Evolutionary conservation across 2,329 filamentous ascomycete species (phyloP).

Genomic region (Phaeosphaeriaceae sp.): DNA sequence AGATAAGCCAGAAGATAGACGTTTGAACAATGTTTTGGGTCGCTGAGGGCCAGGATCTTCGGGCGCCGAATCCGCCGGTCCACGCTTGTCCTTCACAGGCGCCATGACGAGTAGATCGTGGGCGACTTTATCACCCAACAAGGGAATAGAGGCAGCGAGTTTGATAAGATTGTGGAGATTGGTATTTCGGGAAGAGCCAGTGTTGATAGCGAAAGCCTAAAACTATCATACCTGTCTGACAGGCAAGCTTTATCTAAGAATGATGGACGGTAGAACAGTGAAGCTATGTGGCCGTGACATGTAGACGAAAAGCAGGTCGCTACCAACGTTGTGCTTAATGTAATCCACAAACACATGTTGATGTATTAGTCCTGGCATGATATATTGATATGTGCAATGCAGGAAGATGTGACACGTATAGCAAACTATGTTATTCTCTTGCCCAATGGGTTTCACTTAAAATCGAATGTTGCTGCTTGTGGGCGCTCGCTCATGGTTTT

Average conservation of each 20-base stretch:
- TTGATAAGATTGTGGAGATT: not conserved
- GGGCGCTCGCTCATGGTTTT: not conserved
- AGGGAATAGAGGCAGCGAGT: not conserved
- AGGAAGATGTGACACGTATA: not conserved
- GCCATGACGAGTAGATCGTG: not conserved
- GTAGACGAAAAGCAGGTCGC: constrained; percentile 1
- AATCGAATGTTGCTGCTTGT: not conserved
- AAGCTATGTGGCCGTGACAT: constrained; percentile 16
- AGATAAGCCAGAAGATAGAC: constrained; percentile 20
- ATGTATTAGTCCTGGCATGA: not conserved
- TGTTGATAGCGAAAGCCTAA: not conserved
- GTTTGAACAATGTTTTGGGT: constrained; percentile 20
- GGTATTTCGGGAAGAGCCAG: not conserved
- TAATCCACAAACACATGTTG: constrained; percentile 3
- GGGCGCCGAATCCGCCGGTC: not conserved
- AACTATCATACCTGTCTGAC: not conserved
- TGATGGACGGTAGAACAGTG: constrained; percentile 8
- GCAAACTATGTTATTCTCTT: not conserved
- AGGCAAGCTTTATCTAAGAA: not conserved
- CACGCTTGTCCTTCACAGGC: not conserved
- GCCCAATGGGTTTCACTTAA: not conserved
- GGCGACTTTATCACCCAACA: too few relatives aligned
- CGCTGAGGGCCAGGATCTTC: constrained; percentile 3
- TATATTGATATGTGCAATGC: not conserved
- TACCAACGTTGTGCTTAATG: constrained; percentile 11